Evolutionary conservation across 1,139 yeast species (phyloP), one percentile per base, ranked within the genome.

Genomic region (Kodamaea anthophila): DNA sequence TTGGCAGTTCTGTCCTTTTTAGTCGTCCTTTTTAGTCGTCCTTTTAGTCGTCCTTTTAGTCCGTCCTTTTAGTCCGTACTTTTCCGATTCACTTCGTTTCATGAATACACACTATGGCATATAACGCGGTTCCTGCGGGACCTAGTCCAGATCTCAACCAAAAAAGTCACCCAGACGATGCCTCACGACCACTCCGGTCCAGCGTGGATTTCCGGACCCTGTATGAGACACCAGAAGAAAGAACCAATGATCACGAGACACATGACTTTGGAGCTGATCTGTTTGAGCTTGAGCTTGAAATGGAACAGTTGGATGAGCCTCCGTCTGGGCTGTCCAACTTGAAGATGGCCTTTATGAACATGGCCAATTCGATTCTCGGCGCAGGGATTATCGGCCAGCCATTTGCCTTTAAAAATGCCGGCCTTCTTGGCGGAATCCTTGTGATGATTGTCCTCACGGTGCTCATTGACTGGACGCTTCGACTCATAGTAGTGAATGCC

Each of bases 371-470:
- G 10, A 88, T 87, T 36, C 64, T 88, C 9, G 97, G 97, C 1
- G 96, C 97, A 0, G 96, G 96, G 2, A 85, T 91, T 30, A 86
- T 88, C 25, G 96, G 96, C 1, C 94, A 87, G 44, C 94, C 97
- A 1, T 83, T 79, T 46, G 96, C 97, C 0, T 77, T 88, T 44
- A 65, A 71, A 32, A 84, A 86, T 45, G 70, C 85, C 18, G 97
- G 97, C 1, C 54, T 88, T 2, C 41, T 79, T 0, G 87, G 93
- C 0, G 95, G 95, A 4, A 53, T 81, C 1, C 12, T 85, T 1
- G 66, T 78, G 5, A 65, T 86, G 53, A 44, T 77, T 0, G 44
- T 71, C 0, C 57, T 88, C 32, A 79, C 94, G 0, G 39, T 75
- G 1, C 63, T 86, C 9, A 85, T 87, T 5, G 97, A 88, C 55